Base-by-base conservation (phyloP, 805 yeast species). In the Hemisphaericaspora nanyangensis region DNA sequence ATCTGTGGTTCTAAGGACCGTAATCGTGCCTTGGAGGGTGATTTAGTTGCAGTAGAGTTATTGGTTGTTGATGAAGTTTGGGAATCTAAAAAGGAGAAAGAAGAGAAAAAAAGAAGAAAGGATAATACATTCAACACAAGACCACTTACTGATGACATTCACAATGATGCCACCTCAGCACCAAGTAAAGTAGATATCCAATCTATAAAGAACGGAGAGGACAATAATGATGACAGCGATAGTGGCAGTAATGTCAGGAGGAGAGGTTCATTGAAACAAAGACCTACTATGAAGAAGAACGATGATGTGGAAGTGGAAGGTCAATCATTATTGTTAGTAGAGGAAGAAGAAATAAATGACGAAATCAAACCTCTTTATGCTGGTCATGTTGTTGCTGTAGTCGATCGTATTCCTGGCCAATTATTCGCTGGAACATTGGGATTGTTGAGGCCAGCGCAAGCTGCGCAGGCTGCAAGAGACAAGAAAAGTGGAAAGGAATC, bases 301-400 rank as follows among this genome's bases (percentile, higher is more conserved):
- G 99, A 93, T 59, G 99, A 93, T 56, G 96, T 93, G 17, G 99
- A 93, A 65, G 99, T 93, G 30, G 99, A 93, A 63, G 99, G 99
- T 32, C 99, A 93, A 63, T 85, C 95, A 2, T 71, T 93, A 46
- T 68, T 93, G 33, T 69, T 93, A 38, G 93, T 85, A 12, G 99
- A 93, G 62, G 99, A 93, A 57, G 97, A 91, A 57, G 96, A 90
- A 61, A 85, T 91, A 50, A 85, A 82, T 54, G 97, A 91, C 57
- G 95, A 87, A 31, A 80, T 80, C 50, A 90, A 87, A 59, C 99
- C 99, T 6, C 70, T 93, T 37, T 93, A 91, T 54, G 97, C 98
- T 1, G 99, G 99, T 17, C 99, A 93, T 55, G 95, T 93, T 39
- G 98, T 93, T 47, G 99, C 99, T 1, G 96, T 93, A 20, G 85